Conservation (phyloP, 306 rosid species). For the Castanea sativa region DNA sequence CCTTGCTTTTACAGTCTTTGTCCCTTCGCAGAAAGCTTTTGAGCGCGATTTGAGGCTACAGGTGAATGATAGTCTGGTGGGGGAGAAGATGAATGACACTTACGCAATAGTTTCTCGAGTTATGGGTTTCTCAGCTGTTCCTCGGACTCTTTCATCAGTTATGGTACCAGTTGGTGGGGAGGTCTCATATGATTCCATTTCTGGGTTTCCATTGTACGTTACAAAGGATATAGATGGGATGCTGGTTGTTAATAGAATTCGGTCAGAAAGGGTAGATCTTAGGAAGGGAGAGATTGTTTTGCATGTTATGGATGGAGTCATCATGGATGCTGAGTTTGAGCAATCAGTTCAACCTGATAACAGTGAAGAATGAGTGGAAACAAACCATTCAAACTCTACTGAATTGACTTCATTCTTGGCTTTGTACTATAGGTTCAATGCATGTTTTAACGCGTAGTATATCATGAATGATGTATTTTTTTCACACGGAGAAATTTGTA, state of each 20-base stretch:
- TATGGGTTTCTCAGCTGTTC: slow-evolving; percentile 73
- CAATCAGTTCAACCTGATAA: slow-evolving; percentile 50
- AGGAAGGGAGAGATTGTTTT: slow-evolving; percentile 48
- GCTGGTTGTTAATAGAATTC: slow-evolving; percentile 68
- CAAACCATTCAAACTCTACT: neutral
- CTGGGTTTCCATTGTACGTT: slow-evolving; percentile 64
- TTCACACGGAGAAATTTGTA: too few species aligned
- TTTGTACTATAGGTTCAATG: too few species aligned
- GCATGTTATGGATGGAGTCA: slow-evolving; percentile 76
- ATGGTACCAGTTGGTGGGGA: slow-evolving; percentile 40
- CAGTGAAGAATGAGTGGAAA: slow-evolving; percentile 23
- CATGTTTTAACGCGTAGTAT: too few species aligned
- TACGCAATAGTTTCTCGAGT: slow-evolving; percentile 64
- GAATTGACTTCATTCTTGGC: neutral
- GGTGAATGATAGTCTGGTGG: slow-evolving; percentile 37
- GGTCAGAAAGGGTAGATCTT: slow-evolving; percentile 56
- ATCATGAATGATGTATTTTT: too few species aligned
- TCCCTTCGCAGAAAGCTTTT: slow-evolving; percentile 81
- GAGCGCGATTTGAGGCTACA: slow-evolving; percentile 54
- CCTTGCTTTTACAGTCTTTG: slow-evolving; percentile 74
- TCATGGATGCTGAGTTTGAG: slow-evolving; percentile 86
- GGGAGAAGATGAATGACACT: slow-evolving; percentile 59
- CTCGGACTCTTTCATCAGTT: slow-evolving; percentile 48
- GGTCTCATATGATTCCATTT: slow-evolving; percentile 60
- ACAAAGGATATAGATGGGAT: slow-evolving; percentile 56